Evolutionary conservation across 495 filamentous ascomycete species (phyloP), one percentile per base, ranked within the genome.

Genomic region (Bacidia rubella): DNA sequence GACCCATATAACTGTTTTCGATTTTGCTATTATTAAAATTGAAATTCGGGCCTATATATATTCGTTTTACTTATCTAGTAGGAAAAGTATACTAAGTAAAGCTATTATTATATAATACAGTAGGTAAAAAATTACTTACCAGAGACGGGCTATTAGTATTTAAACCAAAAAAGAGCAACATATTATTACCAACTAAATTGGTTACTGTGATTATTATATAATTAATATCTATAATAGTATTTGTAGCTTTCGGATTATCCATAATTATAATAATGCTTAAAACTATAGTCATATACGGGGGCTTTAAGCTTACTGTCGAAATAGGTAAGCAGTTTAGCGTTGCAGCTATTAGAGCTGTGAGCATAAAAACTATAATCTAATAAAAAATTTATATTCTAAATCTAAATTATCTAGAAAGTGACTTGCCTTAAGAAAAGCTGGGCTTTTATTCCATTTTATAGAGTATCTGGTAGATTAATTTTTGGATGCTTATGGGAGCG

Each of bases 1-100:
- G 38, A 45, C 32, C 38, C n/a, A 20, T 52, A 55, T 43, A 25
- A 39, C 54, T 55, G 29, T 38, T 46, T 55, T 55, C 39, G 38
- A 55, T 55, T 27, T 55, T 55, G 23, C 22, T 52, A 47, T 39
- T 42, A 11, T 25, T 9, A 43, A 11, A 29, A 35, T 55, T 26
- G 22, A 25, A 19, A 25, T 51, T 55, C 5, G 26, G 19, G 5
- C 45, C 45, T 5, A 54, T 19, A 41, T 41, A 49, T 47, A 53
- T 53, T 39, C 45, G n/a, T 54, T 51, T 22, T 22, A 47, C 47
- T 46, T 46, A 51, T 35, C 48, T 27, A 45, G 48, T 52, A 42
- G 47, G 54, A 25, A 51, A 55, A 29, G 38, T 17, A 32, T 43
- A 51, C 22, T 41, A 32, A 32, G 52, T 54, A 20, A 26, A 35